Conservation (phyloP, 2,329 filamentous ascomycete genomes). For the Scleromitrula shiraiana region DNA sequence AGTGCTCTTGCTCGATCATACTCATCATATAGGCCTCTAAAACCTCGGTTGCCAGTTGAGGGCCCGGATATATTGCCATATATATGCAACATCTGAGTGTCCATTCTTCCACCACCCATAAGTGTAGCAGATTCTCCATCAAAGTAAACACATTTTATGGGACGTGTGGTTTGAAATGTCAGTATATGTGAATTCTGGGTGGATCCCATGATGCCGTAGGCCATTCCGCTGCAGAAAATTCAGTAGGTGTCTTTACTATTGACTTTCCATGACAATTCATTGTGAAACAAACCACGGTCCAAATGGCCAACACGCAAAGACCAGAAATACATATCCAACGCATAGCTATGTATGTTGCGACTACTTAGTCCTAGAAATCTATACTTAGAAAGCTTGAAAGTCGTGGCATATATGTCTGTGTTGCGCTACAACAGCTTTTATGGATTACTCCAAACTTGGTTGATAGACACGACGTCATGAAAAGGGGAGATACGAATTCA, state of each 20-base stretch:
- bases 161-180: slow-evolving; percentile 40
- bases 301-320: too few species aligned
- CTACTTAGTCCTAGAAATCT: too few species aligned
- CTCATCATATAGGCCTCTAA: slow-evolving; percentile 36
- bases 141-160: slow-evolving; percentile 39
- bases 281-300: too few species aligned
- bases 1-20: slow-evolving; percentile 40
- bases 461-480: too few species aligned
- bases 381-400: too few species aligned
- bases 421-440: too few species aligned
- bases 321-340: too few species aligned
- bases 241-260: background rate
- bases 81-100: slow-evolving; percentile 42
- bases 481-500: too few species aligned
- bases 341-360: too few species aligned
- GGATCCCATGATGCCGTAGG: slow-evolving; percentile 44
- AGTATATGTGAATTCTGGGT: slow-evolving; percentile 37
- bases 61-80: slow-evolving; percentile 39
- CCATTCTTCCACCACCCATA: slow-evolving; percentile 38
- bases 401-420: too few species aligned
- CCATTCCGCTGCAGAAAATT: slow-evolving; percentile 35
- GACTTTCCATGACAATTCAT: background rate
- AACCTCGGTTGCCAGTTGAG: slow-evolving; percentile 9
- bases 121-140: slow-evolving; percentile 43
- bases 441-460: too few species aligned